Base-by-base conservation (phyloP, 1,284 basidiomycete species). In the Porodaedalea pini region DNA sequence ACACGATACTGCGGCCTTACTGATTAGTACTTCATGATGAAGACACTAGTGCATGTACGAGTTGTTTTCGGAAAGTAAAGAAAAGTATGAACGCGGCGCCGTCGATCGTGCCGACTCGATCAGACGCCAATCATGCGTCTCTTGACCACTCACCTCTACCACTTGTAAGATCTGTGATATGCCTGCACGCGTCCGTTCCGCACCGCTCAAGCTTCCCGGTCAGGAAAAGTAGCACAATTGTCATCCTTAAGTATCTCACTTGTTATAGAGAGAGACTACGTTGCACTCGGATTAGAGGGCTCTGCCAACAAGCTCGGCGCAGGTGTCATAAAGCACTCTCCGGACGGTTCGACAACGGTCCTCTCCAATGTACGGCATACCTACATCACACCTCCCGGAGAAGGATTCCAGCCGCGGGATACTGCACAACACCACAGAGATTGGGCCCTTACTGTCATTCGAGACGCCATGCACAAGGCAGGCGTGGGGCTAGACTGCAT, bases 231-330 rank as follows among this genome's bases (percentile, higher is more conserved):
- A 25, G n/a, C 23, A 25, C 19, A 32, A 5, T 29, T 19, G 27
- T 17, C 41, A 27, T 40, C 11, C 21, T 39, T 11, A 36, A 19
- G 4, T 21, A 19, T 25, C 51, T 60, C 17, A 57, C 43, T 15
- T 27, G 23, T 41, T 29, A 31, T 36, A 66, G 65, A 62, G 5
- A 58, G 58, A 41, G 61, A 63, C 23, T 83, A 84, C 66, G 69
- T 90, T 25, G 89, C 89, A 8, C 82, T 98, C 31, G 94, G 94
- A 10, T 82, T 98, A 41, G 94, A 97, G 72, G 94, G 94, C 17
- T 94, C 92, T 21, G 97, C 97, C 37, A 99, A 99, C 77, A 99
- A 99, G 73, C 81, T 99, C 34, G 97, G 97, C n/a, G 91, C 89
- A 19, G 97, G 97, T 3, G 80, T 99, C 49, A 93, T 99, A 71